A percentile compares a stretch with the other conserved stretches of the same genome.
phyloP scores from a whole-genome alignment of 371 early-diverging fungal species.

The Amoeboaphelidium protococcarum region DNA sequence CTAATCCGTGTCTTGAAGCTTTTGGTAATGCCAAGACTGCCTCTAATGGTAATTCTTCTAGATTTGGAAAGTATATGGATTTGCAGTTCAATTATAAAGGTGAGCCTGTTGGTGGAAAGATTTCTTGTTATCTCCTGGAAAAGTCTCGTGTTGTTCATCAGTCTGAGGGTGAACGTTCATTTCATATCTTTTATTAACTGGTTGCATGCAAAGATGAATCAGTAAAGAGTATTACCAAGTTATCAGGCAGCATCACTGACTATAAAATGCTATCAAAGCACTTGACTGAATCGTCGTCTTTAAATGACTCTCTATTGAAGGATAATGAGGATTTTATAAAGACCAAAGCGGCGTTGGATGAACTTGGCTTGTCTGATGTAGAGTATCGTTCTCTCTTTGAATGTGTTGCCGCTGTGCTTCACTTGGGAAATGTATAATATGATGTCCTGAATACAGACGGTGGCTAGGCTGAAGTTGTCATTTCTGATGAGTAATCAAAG shows the following conservation, averaged over 20 bases:
- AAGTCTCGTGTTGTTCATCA: constrained; percentile 16
- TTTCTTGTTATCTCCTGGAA: constrained; percentile 20
- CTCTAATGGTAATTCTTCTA: constrained; percentile 17
- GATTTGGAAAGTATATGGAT: constrained; percentile 24
- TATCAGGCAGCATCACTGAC: not conserved
- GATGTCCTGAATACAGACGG: constrained; percentile 1
- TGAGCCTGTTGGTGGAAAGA: constrained; percentile 15
- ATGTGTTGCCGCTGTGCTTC: constrained; percentile 8
- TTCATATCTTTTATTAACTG: constrained; percentile 25
- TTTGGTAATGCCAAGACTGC: constrained; percentile 24
- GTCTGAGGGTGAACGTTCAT: constrained; percentile 11
- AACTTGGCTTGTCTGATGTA: constrained; percentile 3
- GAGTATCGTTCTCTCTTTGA: constrained; percentile 1
- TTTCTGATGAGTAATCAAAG: not conserved
- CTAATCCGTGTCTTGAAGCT: constrained; percentile 11
- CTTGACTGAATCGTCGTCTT: no score
- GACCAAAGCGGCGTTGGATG: constrained; percentile 1
- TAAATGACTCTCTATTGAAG: constrained; percentile 2
- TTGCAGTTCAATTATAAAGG: constrained; percentile 14
- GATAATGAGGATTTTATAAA: constrained; percentile 3
- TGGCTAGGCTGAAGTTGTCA: not conserved
- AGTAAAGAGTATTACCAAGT: constrained; percentile 4
- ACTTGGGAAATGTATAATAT: constrained; percentile 8
- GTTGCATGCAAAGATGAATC: constrained; percentile 6
- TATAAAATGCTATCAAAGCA: constrained; percentile 2